These are phyloP conservation scores for Ganoderma lingzhi DNA, from an alignment of 1,284 basidiomycete species.

Conservation along the genomic window DNA sequence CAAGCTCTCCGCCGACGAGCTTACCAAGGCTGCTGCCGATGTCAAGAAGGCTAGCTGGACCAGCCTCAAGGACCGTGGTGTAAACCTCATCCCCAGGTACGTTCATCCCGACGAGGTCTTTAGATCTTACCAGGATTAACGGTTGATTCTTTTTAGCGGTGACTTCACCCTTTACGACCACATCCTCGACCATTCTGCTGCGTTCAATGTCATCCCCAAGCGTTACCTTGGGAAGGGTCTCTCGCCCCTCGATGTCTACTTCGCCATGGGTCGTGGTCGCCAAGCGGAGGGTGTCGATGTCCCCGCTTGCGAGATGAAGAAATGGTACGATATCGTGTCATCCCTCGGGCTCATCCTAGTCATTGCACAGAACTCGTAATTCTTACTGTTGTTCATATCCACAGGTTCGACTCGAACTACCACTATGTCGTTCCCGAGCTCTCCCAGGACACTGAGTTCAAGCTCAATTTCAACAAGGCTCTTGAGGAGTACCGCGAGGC, in stretches of 20 bases:
- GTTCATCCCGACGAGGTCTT: conserved; percentile 37
- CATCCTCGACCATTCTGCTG: conserved; percentile 96
- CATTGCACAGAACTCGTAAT: neutral
- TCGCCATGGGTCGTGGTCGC: conserved; percentile 99
- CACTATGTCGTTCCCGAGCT: conserved; percentile 99
- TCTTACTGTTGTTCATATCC: neutral
- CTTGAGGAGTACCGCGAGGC: conserved; percentile 97
- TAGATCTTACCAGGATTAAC: conserved; percentile 10
- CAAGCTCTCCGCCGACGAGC: conserved; percentile 90
- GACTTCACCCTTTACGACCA: conserved; percentile 99
- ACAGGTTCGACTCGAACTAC: conserved; percentile 99
- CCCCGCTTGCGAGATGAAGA: conserved; percentile 99
- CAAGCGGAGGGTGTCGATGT: conserved; percentile 96
- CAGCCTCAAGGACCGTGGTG: conserved; percentile 87
- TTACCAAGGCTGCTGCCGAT: conserved; percentile 89
- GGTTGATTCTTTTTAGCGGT: conserved; percentile 64
- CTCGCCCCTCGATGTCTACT: conserved; percentile 94
- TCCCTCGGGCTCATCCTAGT: neutral
- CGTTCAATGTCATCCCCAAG: conserved; percentile 97
- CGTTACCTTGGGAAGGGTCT: conserved; percentile 92
- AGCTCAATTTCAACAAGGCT: conserved; percentile 95
- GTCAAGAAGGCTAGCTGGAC: conserved; percentile 94
- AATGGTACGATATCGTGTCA: conserved; percentile 69
- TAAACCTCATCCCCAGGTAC: conserved; percentile 93
- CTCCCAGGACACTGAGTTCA: conserved; percentile 92